Evolutionary conservation across 2,329 filamentous ascomycete species (phyloP).

Genomic region (Fusarium cyanostomum): DNA sequence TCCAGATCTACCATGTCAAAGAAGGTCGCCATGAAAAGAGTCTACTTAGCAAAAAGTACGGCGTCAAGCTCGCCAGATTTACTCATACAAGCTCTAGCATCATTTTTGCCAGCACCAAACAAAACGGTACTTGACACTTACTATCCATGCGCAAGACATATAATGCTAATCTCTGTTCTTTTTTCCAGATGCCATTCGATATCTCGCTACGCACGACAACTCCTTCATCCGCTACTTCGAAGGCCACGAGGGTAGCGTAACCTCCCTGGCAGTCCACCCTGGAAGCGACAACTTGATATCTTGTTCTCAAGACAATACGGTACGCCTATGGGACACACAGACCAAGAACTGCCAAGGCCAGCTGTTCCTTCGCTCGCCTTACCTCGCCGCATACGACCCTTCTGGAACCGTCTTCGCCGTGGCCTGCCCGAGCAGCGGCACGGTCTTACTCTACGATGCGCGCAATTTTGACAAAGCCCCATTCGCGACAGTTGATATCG

Average conservation of each 20-base stretch:
- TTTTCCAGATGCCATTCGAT: conserved; percentile 77
- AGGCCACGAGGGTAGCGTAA: conserved; percentile 87
- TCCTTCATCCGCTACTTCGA: conserved; percentile 96
- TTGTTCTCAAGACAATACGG: conserved; percentile 88
- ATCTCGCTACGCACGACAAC: conserved; percentile 93
- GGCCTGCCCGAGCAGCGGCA: conserved; percentile 80
- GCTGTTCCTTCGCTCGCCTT: conserved; percentile 81
- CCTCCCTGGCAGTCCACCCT: conserved; percentile 83
- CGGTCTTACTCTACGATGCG: conserved; percentile 88
- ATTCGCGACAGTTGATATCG: conserved; percentile 85
- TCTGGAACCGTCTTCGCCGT: conserved; percentile 92
- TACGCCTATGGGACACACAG: conserved; percentile 88
- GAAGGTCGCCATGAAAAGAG: conserved; percentile 91
- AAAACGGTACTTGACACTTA: conserved; percentile 72
- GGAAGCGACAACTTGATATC: conserved; percentile 92
- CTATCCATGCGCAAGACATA: background rate
- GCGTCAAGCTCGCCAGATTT: conserved; percentile 91
- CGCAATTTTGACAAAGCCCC: conserved; percentile 94
- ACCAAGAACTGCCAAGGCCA: conserved; percentile 83
- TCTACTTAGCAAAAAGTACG: conserved; percentile 95
- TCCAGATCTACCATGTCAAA: conserved; percentile 94
- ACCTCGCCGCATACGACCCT: conserved; percentile 89
- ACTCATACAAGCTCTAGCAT: conserved; percentile 92
- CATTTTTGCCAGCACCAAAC: conserved; percentile 94
- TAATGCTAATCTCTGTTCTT: conserved; percentile 4